Percentiles rank a stretch among this genome's conserved stretches.
Evolutionary conservation across 306 rosid genomes (phyloP).

Genomic region (Trifolium fragiferum): DNA sequence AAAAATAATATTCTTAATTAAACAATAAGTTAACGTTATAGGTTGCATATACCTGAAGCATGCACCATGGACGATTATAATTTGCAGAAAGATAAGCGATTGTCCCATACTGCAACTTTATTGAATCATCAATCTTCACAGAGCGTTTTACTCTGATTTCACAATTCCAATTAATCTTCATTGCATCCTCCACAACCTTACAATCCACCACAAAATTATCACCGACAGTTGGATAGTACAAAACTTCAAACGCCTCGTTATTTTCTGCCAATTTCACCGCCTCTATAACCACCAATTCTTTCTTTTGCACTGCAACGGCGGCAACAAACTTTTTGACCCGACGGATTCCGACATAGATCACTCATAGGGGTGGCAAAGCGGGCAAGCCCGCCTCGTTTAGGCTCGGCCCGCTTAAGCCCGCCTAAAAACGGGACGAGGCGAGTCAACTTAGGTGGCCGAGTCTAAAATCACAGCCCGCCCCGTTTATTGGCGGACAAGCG

Average conservation of each 20-base stretch:
- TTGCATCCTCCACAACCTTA: conserved; percentile 55
- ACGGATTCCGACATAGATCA: conserved; percentile 62
- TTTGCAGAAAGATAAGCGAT: conserved; percentile 32
- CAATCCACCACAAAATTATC: conserved; percentile 66
- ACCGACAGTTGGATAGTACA: conserved; percentile 63
- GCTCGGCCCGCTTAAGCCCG: too few relatives aligned
- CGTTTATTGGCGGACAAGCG: too few relatives aligned
- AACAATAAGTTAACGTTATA: too few relatives aligned
- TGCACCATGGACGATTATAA: background rate
- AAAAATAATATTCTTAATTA: too few relatives aligned
- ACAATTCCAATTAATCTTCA: conserved; percentile 46
- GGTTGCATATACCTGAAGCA: background rate
- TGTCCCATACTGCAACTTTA: conserved; percentile 32
- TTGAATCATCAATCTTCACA: conserved; percentile 60
- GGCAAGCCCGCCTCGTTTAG: too few relatives aligned
- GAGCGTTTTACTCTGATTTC: conserved; percentile 68
- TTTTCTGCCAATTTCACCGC: conserved; percentile 63
- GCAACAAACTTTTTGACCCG: conserved; percentile 34
- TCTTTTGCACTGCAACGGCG: background rate
- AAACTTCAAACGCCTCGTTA: conserved; percentile 60
- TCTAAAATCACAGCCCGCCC: too few relatives aligned
- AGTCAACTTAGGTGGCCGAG: too few relatives aligned
- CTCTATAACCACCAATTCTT: conserved; percentile 33
- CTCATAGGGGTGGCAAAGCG: too few relatives aligned
- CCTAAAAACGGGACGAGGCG: too few relatives aligned